Conservation (phyloP, 352 stramenopile genomes). For the Globisporangium splendens region DNA sequence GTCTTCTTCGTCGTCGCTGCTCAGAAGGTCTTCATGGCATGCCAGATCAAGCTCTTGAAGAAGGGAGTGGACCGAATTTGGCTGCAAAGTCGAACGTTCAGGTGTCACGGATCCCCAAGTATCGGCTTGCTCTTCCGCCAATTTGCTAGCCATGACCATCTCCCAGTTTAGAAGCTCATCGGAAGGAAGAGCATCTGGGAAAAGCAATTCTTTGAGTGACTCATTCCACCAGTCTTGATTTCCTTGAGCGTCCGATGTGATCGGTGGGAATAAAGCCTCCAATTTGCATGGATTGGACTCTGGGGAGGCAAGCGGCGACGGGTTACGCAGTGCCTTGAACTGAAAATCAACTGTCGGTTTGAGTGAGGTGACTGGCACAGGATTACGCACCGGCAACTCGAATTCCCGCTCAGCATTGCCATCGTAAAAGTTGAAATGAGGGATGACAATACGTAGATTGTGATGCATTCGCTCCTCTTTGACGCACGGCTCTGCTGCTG, state of each 20-base stretch:
- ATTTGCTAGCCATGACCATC: slow-evolving; percentile 11
- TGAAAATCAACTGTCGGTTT: not conserved
- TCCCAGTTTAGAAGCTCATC: slow-evolving; percentile 49
- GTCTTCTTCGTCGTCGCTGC: not conserved
- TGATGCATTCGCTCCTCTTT: not conserved
- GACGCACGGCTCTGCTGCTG: not conserved
- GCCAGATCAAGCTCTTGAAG: slow-evolving; percentile 20
- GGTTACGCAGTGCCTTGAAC: not conserved
- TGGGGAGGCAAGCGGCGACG: slow-evolving; percentile 19
- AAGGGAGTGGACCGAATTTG: not conserved
- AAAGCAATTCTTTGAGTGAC: slow-evolving; percentile 35
- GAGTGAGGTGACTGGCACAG: not conserved
- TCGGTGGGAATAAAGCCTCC: slow-evolving; percentile 5
- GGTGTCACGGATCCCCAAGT: slow-evolving; percentile 4
- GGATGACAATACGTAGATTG: not conserved
- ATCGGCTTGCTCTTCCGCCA: not conserved
- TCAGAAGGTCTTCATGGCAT: slow-evolving; percentile 25
- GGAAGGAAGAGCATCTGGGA: slow-evolving; percentile 31
- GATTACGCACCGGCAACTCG: not conserved
- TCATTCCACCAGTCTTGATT: slow-evolving; percentile 37
- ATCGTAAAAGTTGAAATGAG: not conserved
- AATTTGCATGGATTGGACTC: not conserved
- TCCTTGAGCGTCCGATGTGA: slow-evolving; percentile 12
- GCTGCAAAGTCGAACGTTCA: not conserved
- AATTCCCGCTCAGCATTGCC: not conserved